Percentiles rank a stretch among this genome's conserved stretches.
Conservation (phyloP, 805 yeast species). For the Candida gorgasii region DNA sequence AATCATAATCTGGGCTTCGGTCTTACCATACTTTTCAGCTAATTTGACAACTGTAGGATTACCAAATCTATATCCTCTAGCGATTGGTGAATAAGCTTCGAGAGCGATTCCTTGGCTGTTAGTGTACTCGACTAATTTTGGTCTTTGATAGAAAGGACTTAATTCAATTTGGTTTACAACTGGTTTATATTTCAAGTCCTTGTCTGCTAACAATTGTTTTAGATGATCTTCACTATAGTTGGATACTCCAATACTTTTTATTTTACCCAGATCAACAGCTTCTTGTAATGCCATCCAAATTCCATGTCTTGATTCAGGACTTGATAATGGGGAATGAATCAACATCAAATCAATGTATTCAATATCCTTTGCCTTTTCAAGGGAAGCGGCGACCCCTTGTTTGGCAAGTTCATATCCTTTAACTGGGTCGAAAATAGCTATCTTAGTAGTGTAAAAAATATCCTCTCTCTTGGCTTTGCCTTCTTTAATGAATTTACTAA, state of each 20-base stretch:
- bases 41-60: slow-evolving; percentile 55
- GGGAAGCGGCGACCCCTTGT: slow-evolving; percentile 16
- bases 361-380: slow-evolving; percentile 32
- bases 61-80: slow-evolving; percentile 37
- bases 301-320: slow-evolving; percentile 27
- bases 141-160: slow-evolving; percentile 59
- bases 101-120: slow-evolving; percentile 54
- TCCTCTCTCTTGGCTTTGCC: slow-evolving; percentile 17
- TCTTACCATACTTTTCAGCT: slow-evolving; percentile 48
- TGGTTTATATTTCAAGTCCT: slow-evolving; percentile 27
- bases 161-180: slow-evolving; percentile 36
- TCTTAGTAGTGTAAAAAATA: slow-evolving; percentile 41
- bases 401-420: slow-evolving; percentile 40
- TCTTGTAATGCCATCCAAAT: slow-evolving; percentile 85
- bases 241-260: slow-evolving; percentile 38
- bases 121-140: slow-evolving; percentile 56
- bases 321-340: slow-evolving; percentile 56
- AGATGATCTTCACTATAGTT: slow-evolving; percentile 32
- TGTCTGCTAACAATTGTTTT: slow-evolving; percentile 21
- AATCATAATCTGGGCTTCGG: slow-evolving; percentile 40
- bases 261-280: slow-evolving; percentile 60
- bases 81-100: slow-evolving; percentile 81
- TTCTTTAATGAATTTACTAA: slow-evolving; percentile 46
- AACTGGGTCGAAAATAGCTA: slow-evolving; percentile 20
- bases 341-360: slow-evolving; percentile 43